These are phyloP conservation scores for Dichomitus squalens DNA, from an alignment of 1,284 basidiomycete genomes.

Conservation along the genomic window DNA sequence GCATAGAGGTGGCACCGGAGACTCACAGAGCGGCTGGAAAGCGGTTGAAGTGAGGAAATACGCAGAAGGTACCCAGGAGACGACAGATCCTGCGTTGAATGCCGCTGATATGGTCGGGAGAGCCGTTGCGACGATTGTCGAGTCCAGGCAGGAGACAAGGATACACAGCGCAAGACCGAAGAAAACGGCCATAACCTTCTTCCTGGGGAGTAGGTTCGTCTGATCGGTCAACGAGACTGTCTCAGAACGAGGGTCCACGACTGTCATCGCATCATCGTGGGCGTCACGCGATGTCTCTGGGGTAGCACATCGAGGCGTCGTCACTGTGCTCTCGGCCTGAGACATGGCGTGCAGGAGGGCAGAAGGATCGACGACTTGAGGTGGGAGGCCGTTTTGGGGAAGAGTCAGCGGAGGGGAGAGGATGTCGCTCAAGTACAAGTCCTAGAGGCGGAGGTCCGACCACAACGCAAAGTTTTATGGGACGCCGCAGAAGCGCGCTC, in stretches of 20 bases:
- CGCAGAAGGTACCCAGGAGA: slow-evolving; percentile 71
- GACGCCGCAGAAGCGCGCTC: neutral
- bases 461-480: neutral
- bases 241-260: slow-evolving; percentile 14
- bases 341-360: neutral
- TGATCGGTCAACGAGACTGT: slow-evolving; percentile 60
- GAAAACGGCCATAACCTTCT: slow-evolving; percentile 66
- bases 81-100: slow-evolving; percentile 68
- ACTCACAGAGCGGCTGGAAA: slow-evolving; percentile 54
- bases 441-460: neutral
- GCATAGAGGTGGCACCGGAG: neutral
- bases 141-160: slow-evolving; percentile 58
- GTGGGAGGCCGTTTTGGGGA: neutral
- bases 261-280: slow-evolving; percentile 12
- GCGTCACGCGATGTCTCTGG: neutral
- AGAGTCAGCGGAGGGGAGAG: neutral
- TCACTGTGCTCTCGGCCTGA: neutral
- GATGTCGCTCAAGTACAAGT: neutral
- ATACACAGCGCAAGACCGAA: slow-evolving; percentile 61
- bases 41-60: slow-evolving; percentile 69
- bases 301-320: neutral
- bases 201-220: slow-evolving; percentile 74
- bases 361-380: neutral
- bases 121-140: slow-evolving; percentile 70
- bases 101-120: slow-evolving; percentile 68